A percentile compares a stretch with the other conserved stretches of the same genome.
phyloP scores from a whole-genome alignment of 1,139 yeast genomes.

The Keqinozyma sinolaborantium region DNA sequence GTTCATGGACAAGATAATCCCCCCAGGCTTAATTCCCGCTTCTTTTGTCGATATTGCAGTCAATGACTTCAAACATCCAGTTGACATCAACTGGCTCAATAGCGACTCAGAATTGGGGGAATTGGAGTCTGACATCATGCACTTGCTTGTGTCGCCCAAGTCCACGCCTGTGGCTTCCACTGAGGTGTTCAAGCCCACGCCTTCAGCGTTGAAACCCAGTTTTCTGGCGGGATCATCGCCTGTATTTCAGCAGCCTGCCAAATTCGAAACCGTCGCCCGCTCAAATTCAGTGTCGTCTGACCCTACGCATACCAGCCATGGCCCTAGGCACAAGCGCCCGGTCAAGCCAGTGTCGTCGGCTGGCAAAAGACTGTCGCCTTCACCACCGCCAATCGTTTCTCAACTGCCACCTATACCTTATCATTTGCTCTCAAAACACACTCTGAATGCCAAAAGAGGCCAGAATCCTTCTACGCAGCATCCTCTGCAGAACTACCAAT shows the following conservation, averaged over 20 bases:
- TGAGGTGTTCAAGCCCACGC: not conserved
- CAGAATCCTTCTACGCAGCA: too few species aligned
- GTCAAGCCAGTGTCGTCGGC: too few species aligned
- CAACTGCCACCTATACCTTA: not conserved
- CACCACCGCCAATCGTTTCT: not conserved
- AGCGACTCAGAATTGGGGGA: conserved; percentile 4
- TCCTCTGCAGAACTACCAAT: too few species aligned
- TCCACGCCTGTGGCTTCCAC: not conserved
- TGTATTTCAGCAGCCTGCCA: not conserved
- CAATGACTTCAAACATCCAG: conserved; percentile 35
- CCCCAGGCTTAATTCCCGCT: conserved; percentile 42
- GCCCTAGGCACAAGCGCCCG: too few species aligned
- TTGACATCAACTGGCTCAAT: conserved; percentile 35
- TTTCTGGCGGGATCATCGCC: not conserved
- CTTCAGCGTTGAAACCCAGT: too few species aligned
- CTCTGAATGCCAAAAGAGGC: too few species aligned
- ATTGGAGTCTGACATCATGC: not conserved
- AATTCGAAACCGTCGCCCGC: not conserved
- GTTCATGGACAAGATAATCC: conserved; percentile 31
- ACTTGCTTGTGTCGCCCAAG: too few species aligned
- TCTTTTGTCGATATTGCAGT: conserved; percentile 44
- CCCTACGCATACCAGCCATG: conserved; percentile 5
- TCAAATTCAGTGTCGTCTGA: conserved; percentile 5
- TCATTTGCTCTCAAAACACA: too few species aligned
- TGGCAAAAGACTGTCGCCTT: too few species aligned